Conservation (phyloP, 331 rosid genomes). For the Quercus phellos region DNA sequence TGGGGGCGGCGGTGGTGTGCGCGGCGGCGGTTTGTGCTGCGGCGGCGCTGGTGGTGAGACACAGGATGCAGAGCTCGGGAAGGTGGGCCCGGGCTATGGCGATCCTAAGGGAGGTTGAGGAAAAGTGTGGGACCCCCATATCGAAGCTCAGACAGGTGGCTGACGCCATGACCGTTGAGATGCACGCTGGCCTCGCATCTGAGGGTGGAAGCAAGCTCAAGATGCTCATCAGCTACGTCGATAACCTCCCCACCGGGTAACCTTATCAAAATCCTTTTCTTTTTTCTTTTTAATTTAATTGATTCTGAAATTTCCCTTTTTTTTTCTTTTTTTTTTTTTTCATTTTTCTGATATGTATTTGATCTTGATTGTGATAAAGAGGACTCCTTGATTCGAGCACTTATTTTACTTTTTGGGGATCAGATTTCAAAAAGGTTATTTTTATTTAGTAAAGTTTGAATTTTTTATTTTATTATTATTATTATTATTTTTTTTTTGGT, state of each 20-base stretch:
- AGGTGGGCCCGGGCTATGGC: slow-evolving; percentile 59
- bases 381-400: no score
- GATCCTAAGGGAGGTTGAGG: slow-evolving; percentile 64
- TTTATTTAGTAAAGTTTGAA: no score
- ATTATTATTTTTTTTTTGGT: no score
- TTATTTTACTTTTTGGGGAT: no score
- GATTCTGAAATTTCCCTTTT: background rate
- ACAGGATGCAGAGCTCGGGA: slow-evolving; percentile 43
- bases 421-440: no score
- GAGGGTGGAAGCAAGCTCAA: slow-evolving; percentile 95
- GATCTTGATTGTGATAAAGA: slow-evolving; percentile 1
- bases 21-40: slow-evolving; percentile 70
- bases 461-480: no score
- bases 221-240: slow-evolving; percentile 92
- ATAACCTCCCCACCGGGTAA: slow-evolving; percentile 96
- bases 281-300: background rate
- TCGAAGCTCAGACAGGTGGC: slow-evolving; percentile 71
- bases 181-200: slow-evolving; percentile 95
- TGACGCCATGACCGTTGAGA: slow-evolving; percentile 91
- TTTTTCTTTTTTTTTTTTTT: no score
- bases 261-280: background rate
- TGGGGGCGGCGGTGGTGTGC: slow-evolving; percentile 62
- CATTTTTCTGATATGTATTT: background rate
- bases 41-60: slow-evolving; percentile 68
- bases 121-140: slow-evolving; percentile 64